These are phyloP conservation scores for Rhizopogon sp. DNA, from an alignment of 768 basidiomycete genomes.

Conservation along the genomic window DNA sequence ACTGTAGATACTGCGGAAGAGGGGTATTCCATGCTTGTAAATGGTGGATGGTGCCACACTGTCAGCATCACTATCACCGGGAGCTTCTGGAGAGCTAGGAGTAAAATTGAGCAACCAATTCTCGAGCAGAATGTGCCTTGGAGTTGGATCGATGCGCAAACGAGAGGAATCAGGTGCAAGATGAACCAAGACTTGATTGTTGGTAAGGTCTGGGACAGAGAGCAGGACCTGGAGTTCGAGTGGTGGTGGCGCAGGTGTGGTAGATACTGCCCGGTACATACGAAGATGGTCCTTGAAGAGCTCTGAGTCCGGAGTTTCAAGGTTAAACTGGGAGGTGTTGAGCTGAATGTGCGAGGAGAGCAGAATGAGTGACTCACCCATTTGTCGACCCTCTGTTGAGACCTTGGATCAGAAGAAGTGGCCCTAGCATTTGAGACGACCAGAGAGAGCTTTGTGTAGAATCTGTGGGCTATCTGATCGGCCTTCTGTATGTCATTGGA, in stretches of 20 bases:
- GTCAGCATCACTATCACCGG: conserved; percentile 21
- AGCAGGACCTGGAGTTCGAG: conserved; percentile 70
- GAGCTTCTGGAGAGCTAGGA: conserved; percentile 13
- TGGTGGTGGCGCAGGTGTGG: conserved; percentile 32
- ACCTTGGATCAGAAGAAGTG: conserved; percentile 44
- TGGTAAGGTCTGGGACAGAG: conserved; percentile 60
- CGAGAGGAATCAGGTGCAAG: conserved; percentile 54
- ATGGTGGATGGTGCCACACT: conserved; percentile 69
- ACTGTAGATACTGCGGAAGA: conserved; percentile 75
- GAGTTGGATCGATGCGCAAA: conserved; percentile 63
- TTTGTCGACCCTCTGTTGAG: conserved; percentile 61
- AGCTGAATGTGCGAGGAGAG: not conserved
- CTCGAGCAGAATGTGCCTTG: conserved; percentile 68
- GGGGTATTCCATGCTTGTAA: conserved; percentile 81
- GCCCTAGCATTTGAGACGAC: conserved; percentile 69
- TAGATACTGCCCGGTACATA: conserved; percentile 56
- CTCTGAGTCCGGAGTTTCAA: conserved; percentile 73
- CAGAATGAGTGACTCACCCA: conserved; percentile 53
- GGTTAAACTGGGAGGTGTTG: conserved; percentile 56
- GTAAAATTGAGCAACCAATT: conserved; percentile 55
- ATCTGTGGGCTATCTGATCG: conserved; percentile 81
- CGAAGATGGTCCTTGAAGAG: conserved; percentile 57
- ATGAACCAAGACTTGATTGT: conserved; percentile 71
- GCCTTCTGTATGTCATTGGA: conserved; percentile 59
- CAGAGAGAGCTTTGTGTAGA: conserved; percentile 79